Base-by-base conservation (phyloP, 208 protist genomes). In the Naegleria gruberi region DNA sequence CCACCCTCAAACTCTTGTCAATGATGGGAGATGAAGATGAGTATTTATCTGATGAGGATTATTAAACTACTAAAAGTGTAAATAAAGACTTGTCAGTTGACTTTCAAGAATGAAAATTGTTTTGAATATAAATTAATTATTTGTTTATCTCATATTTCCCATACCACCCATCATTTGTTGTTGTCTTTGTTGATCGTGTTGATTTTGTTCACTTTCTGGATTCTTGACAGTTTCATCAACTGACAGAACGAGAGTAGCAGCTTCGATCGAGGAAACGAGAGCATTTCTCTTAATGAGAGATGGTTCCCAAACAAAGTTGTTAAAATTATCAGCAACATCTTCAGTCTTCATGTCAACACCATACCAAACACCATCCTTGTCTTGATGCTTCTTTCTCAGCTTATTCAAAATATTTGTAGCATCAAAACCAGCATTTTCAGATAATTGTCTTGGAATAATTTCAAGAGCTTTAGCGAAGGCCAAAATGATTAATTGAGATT, bases 371-470 rank as follows among this genome's bases (percentile, higher is more conserved):
- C 95, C 94, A 34, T 90, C 92, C 43, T 86, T 89, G 42, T 92
- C 85, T 91, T 96, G 95, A 94, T 99, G 99, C 92, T 97, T 97
- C 89, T 99, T 95, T 82, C 99, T 96, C 42, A 99, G 95, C 93
- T 99, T 98, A 95, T 99, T 99, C 43, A 99, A 93, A 82, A 99
- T 99, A 89, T 99, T 98, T 46, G 98, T 99, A 89, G 98, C 97
- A 94, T 99, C 99, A 93, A 99, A 99, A 55, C 99, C 99, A 82
- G 99, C 99, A 91, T 99, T 99, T 91, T 99, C 97, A 51, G 98
- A 94, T 51, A 99, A 93, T 91, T 96, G 97, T 73, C 99, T 94
- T 74, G 99, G 99, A 92, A 99, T 99, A 37, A 99, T 94, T 94
- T 99, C 99, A 8, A 99, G 94, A 19, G 99, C 99, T 73, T 98